Percentiles rank a stretch among this genome's conserved stretches.
phyloP scores from a whole-genome alignment of 495 filamentous ascomycete genomes.

The Penicillium canariense region DNA sequence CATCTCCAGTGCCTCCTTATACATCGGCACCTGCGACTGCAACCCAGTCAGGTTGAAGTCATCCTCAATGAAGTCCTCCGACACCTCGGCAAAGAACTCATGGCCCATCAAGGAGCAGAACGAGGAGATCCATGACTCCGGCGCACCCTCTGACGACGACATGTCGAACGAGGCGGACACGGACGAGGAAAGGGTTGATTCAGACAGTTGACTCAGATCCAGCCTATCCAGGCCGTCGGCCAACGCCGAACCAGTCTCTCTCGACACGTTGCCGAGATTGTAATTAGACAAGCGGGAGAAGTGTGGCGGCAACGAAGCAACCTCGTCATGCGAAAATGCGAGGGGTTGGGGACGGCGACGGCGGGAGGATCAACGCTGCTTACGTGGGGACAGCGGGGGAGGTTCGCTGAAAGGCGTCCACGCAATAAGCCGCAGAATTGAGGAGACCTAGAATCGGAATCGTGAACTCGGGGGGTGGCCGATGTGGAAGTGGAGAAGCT shows the following conservation, averaged over 20 bases:
- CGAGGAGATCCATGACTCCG: constrained; percentile 95
- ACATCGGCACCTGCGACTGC: constrained; percentile 95
- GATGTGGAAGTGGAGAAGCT: constrained; percentile 17
- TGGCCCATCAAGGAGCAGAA: constrained; percentile 95
- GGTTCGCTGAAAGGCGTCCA: background rate
- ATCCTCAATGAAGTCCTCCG: constrained; percentile 99
- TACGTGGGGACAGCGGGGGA: background rate
- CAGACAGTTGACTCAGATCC: constrained; percentile 51
- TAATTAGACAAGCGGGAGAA: constrained; percentile 15
- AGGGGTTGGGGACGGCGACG: constrained; percentile 8
- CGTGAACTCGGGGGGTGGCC: background rate
- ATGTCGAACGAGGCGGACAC: constrained; percentile 52
- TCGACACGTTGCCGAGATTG: constrained; percentile 51
- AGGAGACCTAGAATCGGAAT: background rate
- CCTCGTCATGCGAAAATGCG: constrained; percentile 28
- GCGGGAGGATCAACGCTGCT: constrained; percentile 4
- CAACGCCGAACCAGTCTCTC: constrained; percentile 52
- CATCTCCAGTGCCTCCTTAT: constrained; percentile 97
- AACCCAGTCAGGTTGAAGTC: constrained; percentile 98
- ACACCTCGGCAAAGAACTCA: constrained; percentile 98
- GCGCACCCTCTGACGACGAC: constrained; percentile 74
- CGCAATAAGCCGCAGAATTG: background rate
- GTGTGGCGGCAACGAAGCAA: constrained; percentile 23
- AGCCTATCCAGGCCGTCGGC: constrained; percentile 52
- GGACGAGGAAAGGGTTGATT: constrained; percentile 48